Evolutionary conservation across 1,284 basidiomycete species (phyloP).

Genomic region (Boletus holoroseus): DNA sequence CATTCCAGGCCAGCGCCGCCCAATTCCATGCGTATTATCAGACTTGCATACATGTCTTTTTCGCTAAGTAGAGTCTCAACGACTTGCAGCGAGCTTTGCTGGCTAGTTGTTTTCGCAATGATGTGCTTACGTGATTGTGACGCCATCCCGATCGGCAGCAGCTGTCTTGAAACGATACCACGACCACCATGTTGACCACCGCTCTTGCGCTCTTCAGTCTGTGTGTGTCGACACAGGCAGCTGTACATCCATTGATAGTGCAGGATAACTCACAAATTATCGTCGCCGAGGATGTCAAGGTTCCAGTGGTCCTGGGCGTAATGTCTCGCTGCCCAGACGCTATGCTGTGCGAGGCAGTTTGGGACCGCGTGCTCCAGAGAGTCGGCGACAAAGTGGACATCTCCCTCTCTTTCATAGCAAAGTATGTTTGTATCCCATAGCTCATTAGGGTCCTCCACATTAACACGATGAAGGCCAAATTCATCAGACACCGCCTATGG

Average conservation of each 20-base stretch:
- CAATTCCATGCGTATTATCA: conserved; percentile 13
- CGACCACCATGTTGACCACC: conserved; percentile 24
- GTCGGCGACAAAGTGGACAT: conserved; percentile 66
- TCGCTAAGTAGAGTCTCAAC: conserved; percentile 5
- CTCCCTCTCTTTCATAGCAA: conserved; percentile 66
- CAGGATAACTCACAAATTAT: conserved; percentile 24
- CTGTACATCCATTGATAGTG: conserved; percentile 22
- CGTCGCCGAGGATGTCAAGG: conserved; percentile 41
- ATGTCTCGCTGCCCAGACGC: conserved; percentile 80
- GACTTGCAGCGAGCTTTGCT: conserved; percentile 3
- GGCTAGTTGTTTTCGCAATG: neutral
- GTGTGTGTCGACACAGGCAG: conserved; percentile 15
- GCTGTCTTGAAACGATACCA: conserved; percentile 17
- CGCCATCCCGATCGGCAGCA: conserved; percentile 18
- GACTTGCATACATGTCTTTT: conserved; percentile 13
- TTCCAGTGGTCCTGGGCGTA: conserved; percentile 59
- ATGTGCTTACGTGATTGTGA: conserved; percentile 28
- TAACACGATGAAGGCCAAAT: conserved; percentile 49
- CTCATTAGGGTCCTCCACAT: conserved; percentile 7
- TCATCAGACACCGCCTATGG: conserved; percentile 62
- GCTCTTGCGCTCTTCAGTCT: conserved; percentile 19
- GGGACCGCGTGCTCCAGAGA: conserved; percentile 64
- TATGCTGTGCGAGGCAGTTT: conserved; percentile 69
- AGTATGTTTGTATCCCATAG: conserved; percentile 37
- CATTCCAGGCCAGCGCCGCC: conserved; percentile 20